Evolutionary conservation across 2,329 filamentous ascomycete species (phyloP).

Genomic region (Lachnellula suecica): DNA sequence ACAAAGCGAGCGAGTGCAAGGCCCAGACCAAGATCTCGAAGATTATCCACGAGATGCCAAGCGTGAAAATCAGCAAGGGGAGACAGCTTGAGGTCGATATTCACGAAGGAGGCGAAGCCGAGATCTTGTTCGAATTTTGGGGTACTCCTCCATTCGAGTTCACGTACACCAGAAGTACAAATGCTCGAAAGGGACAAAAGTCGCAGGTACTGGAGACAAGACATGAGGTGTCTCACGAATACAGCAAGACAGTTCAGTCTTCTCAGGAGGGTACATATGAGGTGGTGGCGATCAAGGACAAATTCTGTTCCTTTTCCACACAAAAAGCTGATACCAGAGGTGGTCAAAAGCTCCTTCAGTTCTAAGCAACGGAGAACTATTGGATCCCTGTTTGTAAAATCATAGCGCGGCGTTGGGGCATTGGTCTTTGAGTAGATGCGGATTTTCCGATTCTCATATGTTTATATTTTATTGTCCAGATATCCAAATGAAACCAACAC

Average conservation of each 20-base stretch:
- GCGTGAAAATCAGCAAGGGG: constrained; percentile 85
- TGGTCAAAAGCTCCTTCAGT: constrained; percentile 38
- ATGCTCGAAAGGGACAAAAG: constrained; percentile 74
- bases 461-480: not conserved
- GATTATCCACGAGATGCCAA: constrained; percentile 86
- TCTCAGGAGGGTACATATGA: constrained; percentile 97
- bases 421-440: not conserved
- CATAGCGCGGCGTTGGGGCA: constrained; percentile 34
- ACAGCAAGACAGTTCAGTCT: constrained; percentile 77
- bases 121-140: constrained; percentile 93
- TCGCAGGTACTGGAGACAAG: constrained; percentile 84
- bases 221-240: constrained; percentile 80
- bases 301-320: constrained; percentile 84
- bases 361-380: constrained; percentile 15
- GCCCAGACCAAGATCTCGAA: constrained; percentile 77
- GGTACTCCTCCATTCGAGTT: constrained; percentile 97
- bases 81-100: constrained; percentile 82
- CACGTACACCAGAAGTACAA: constrained; percentile 89
- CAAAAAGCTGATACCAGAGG: constrained; percentile 54
- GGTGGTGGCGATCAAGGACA: constrained; percentile 93
- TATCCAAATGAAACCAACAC: not conserved
- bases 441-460: not conserved
- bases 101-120: constrained; percentile 91
- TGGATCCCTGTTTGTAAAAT: constrained; percentile 19
- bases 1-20: constrained; percentile 85